Evolutionary conservation across 331 rosid genomes (phyloP).

Genomic region (Phaseolus coccineus): DNA sequence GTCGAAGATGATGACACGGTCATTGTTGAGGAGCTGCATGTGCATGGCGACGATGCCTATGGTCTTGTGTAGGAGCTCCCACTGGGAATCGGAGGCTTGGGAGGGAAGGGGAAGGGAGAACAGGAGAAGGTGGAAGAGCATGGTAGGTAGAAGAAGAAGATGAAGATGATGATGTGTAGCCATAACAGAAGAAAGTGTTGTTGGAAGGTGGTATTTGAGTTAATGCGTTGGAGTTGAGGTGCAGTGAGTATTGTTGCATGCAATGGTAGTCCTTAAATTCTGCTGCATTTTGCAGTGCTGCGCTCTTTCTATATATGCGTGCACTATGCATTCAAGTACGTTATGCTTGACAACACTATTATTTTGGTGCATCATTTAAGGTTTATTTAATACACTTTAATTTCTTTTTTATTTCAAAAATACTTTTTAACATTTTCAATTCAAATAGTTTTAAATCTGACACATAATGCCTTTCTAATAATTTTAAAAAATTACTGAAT

Average conservation of each 20-base stretch:
- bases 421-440: too few relatives aligned
- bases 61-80: slow-evolving; percentile 41
- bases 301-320: not conserved
- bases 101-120: slow-evolving; percentile 26
- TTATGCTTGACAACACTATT: not conserved
- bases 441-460: too few relatives aligned
- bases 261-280: not conserved
- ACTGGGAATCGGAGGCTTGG: not conserved
- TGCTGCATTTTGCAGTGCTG: not conserved
- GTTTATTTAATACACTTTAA: not conserved
- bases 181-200: not conserved
- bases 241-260: not conserved
- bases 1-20: slow-evolving; percentile 67
- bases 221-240: not conserved
- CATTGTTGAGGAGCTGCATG: slow-evolving; percentile 71
- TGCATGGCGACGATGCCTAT: slow-evolving; percentile 76
- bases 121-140: not conserved
- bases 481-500: too few relatives aligned
- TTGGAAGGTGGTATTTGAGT: not conserved
- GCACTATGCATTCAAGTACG: not conserved
- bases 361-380: not conserved
- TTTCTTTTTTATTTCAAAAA: too few relatives aligned
- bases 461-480: too few relatives aligned
- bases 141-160: not conserved
- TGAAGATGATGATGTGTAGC: not conserved